Conservation (phyloP, 306 rosid species). For the Citrullus colocynthis region DNA sequence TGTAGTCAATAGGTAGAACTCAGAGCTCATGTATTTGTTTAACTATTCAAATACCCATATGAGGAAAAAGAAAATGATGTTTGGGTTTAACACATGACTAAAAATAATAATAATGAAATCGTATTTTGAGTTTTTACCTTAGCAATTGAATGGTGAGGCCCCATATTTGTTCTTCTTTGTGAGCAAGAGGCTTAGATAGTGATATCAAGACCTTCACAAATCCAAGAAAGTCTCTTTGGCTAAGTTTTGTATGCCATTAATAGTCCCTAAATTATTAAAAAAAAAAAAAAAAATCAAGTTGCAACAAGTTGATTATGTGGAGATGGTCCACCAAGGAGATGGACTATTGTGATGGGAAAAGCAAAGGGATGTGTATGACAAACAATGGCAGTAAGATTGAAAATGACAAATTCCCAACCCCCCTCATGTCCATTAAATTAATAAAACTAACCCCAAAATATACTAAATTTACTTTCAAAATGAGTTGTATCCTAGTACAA, state of each 20-base stretch:
- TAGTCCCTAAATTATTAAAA: background rate
- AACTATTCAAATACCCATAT: background rate
- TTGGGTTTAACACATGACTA: background rate
- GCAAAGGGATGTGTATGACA: background rate
- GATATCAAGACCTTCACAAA: background rate
- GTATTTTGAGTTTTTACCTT: too few species aligned
- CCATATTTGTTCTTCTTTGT: background rate
- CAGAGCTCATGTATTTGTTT: background rate
- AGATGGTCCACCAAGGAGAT: constrained; percentile 2
- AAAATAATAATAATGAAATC: too few species aligned
- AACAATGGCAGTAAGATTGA: background rate
- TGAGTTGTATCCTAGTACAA: too few species aligned
- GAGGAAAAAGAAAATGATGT: background rate
- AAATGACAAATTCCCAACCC: constrained; percentile 2
- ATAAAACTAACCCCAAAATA: background rate
- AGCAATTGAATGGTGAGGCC: too few species aligned
- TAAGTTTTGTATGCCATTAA: background rate
- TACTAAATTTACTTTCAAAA: too few species aligned
- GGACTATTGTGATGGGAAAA: constrained; percentile 5
- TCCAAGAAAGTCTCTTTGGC: background rate
- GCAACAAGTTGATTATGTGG: background rate
- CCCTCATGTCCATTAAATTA: background rate
- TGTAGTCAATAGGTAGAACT: background rate
- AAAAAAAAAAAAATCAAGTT: background rate
- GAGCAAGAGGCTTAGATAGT: background rate